Base-by-base conservation (phyloP, 2,329 filamentous ascomycete species). In the Aspergillus melleus region DNA sequence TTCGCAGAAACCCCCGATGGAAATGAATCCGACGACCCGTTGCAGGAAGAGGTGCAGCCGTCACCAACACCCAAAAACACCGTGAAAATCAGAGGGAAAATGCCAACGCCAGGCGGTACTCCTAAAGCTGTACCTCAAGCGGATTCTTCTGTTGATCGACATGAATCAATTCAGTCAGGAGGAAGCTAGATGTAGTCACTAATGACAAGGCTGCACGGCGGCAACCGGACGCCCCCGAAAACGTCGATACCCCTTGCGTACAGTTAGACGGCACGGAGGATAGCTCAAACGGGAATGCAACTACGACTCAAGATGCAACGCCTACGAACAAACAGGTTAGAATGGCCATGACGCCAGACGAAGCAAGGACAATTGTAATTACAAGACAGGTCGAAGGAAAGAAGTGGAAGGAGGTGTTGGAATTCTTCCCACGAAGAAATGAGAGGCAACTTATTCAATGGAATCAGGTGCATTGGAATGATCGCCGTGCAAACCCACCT, bases 1-100 rank as follows among this genome's bases (percentile, higher is more conserved):
- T 77, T 77, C 58, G 72, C 74, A 44, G 61, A 68, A 44, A 60
- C 67, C 11, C 64, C 67, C n/a, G 73, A 74, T 49, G 70, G 67
- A 54, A 72, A 69, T 55, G 76, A 79, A 61, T 79, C 77, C n/a
- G 77, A 79, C 62, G 77, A 79, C 60, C 77, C 77, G 49, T 66
- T 79, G 55, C 75, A 77, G 58, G 73, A 77, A 47, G 64, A 67
- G 29, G 60, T 68, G 26, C 68, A 70, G 58, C 67, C 70, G 12
- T 75, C 74, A 2, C 71, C 71, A 32, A 70, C 68, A n/a, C 64
- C 70, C 16, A 73, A 67, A 24, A 61, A 53, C 39, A 16, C 61
- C 8, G 42, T 62, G 26, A 64, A 68, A 30, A 64, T 71, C 42
- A 66, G 68, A 49, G 67, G 69, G 19, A 70, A 66, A 54, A 59